A percentile compares a stretch with the other conserved stretches of the same genome.
phyloP scores from a whole-genome alignment of 768 basidiomycete species.

The Pulveroboletus sp. region DNA sequence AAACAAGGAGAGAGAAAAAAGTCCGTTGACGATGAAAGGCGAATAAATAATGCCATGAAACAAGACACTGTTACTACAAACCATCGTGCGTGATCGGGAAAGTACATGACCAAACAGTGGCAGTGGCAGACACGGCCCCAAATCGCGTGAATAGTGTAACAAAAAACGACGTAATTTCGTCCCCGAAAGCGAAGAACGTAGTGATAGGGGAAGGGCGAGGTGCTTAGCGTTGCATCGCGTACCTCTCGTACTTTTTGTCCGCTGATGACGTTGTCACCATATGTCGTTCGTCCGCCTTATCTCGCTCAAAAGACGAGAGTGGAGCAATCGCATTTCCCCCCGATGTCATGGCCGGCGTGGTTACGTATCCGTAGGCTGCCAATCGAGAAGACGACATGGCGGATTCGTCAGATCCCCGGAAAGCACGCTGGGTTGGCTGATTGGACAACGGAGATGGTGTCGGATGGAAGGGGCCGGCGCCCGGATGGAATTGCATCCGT shows the following conservation, averaged over 20 bases:
- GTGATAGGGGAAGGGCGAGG: neutral
- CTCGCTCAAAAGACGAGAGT: slow-evolving; percentile 52
- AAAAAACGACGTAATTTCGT: slow-evolving; percentile 4
- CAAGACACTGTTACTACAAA: too few species aligned
- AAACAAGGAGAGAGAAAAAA: too few species aligned
- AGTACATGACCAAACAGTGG: neutral
- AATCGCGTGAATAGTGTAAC: slow-evolving; percentile 6
- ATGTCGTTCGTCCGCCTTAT: slow-evolving; percentile 50
- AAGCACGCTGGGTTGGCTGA: slow-evolving; percentile 29
- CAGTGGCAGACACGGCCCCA: neutral
- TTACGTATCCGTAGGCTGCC: slow-evolving; percentile 32
- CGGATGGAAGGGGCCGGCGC: slow-evolving; percentile 31
- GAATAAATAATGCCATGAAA: too few species aligned
- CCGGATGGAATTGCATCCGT: slow-evolving; percentile 26
- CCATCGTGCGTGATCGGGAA: neutral
- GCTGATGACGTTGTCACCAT: slow-evolving; percentile 43
- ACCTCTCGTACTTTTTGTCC: slow-evolving; percentile 35
- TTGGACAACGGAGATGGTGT: slow-evolving; percentile 43
- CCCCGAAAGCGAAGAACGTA: neutral
- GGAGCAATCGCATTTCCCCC: slow-evolving; percentile 26
- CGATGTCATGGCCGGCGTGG: slow-evolving; percentile 38
- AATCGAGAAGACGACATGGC: slow-evolving; percentile 38
- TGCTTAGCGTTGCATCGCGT: slow-evolving; percentile 23
- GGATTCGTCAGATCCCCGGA: slow-evolving; percentile 37
- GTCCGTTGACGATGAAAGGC: too few species aligned